phyloP scores from a whole-genome alignment of 2,329 filamentous ascomycete species.

The Hypoxylon sp. region DNA sequence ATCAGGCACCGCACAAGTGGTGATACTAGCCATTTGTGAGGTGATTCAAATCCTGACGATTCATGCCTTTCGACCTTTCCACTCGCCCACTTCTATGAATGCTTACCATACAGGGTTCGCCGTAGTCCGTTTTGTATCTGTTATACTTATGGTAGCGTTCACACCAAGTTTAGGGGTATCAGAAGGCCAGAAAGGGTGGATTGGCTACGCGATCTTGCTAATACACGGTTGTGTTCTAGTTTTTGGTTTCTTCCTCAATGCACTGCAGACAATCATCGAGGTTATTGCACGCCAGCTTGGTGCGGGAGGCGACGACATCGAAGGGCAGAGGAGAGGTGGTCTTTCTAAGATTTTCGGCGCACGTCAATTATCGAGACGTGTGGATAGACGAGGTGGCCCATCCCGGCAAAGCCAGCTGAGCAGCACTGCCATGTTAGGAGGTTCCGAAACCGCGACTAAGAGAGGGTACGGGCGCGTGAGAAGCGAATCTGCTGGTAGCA shows the following conservation, averaged over 20 bases:
- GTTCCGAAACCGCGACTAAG: constrained; percentile 71
- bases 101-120: constrained; percentile 90
- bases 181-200: constrained; percentile 87
- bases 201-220: constrained; percentile 89
- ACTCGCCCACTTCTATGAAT: constrained; percentile 95
- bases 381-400: constrained; percentile 66
- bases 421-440: constrained; percentile 82
- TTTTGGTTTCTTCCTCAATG: constrained; percentile 93
- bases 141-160: constrained; percentile 83
- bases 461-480: constrained; percentile 66
- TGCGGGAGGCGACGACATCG: constrained; percentile 78
- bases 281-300: constrained; percentile 84
- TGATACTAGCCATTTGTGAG: constrained; percentile 92
- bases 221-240: constrained; percentile 86
- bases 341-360: constrained; percentile 91
- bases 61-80: constrained; percentile 89
- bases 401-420: constrained; percentile 85
- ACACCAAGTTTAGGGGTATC: constrained; percentile 81
- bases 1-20: constrained; percentile 91
- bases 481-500: constrained; percentile 69
- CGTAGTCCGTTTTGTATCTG: constrained; percentile 75
- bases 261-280: constrained; percentile 88
- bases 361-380: constrained; percentile 83
- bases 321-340: constrained; percentile 78
- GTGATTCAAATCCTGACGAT: constrained; percentile 88